A percentile compares a stretch with the other conserved stretches of the same genome.
phyloP scores from a whole-genome alignment of 2,329 filamentous ascomycete genomes.

The Fusarium poae region DNA sequence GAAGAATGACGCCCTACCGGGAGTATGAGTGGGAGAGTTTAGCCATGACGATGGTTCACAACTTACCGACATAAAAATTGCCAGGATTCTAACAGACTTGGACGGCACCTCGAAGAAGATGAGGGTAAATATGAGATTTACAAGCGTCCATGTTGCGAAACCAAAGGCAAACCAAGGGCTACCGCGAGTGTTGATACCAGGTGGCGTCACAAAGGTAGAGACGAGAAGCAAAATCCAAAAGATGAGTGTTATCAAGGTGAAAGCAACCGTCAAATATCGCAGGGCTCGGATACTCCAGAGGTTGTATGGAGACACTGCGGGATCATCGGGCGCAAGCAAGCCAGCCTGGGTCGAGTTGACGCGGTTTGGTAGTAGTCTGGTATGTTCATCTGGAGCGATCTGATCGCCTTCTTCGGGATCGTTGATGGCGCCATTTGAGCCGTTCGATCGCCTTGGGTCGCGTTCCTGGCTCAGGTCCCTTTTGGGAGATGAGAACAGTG shows the following conservation, averaged over 20 bases:
- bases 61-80: constrained; percentile 70
- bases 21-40: constrained; percentile 40
- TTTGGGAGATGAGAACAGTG: constrained; percentile 51
- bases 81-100: constrained; percentile 79
- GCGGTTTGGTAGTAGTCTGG: constrained; percentile 77
- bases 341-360: constrained; percentile 62
- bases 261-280: constrained; percentile 81
- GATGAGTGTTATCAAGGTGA: constrained; percentile 81
- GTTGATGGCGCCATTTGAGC: constrained; percentile 22
- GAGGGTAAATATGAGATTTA: constrained; percentile 80
- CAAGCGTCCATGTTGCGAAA: constrained; percentile 82
- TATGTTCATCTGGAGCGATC: constrained; percentile 64
- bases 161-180: constrained; percentile 93
- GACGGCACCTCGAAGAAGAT: constrained; percentile 92
- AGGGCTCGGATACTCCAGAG: constrained; percentile 89
- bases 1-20: constrained; percentile 52
- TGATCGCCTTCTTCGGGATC: constrained; percentile 46
- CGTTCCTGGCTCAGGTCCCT: constrained; percentile 41
- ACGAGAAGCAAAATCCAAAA: constrained; percentile 96
- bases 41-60: background rate
- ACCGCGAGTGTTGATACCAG: constrained; percentile 85
- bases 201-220: constrained; percentile 90
- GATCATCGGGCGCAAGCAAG: constrained; percentile 58
- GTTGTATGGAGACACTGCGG: constrained; percentile 88
- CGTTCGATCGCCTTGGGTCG: constrained; percentile 21